A percentile compares a stretch with the other conserved stretches of the same genome.
Conservation (phyloP, 2,329 filamentous ascomycete species). For the Aaosphaeria pasadenensis region DNA sequence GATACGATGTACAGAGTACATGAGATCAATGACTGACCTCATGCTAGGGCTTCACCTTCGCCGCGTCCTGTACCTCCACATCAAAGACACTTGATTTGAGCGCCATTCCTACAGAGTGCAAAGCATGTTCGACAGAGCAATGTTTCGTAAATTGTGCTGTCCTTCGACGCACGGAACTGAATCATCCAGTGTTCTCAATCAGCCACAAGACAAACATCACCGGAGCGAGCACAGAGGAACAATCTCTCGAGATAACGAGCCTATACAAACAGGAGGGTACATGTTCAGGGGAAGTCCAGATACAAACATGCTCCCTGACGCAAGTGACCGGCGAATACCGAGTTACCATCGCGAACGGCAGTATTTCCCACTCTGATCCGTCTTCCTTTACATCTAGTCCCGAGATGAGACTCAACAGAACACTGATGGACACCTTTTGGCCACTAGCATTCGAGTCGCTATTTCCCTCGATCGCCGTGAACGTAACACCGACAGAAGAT, state of each 20-base stretch:
- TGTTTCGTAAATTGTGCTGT: slow-evolving; percentile 5
- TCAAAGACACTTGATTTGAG: slow-evolving; percentile 5
- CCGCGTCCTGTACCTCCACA: slow-evolving; percentile 5
- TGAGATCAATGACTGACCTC: neutral
- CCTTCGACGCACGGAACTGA: slow-evolving; percentile 2
- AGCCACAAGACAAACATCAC: slow-evolving; percentile 2
- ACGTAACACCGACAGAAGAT: slow-evolving; percentile 7
- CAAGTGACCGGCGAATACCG: slow-evolving; percentile 6
- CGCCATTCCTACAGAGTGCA: slow-evolving; percentile 6
- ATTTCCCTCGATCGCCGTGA: slow-evolving; percentile 10
- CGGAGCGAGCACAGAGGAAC: neutral
- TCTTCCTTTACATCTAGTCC: too few relatives aligned
- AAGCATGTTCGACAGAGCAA: slow-evolving; percentile 4
- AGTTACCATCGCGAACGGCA: slow-evolving; percentile 10
- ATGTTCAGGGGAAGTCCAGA: slow-evolving; percentile 9
- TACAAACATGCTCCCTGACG: slow-evolving; percentile 8
- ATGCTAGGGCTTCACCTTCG: slow-evolving; percentile 10
- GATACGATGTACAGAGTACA: neutral
- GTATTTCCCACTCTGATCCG: slow-evolving; percentile 1
- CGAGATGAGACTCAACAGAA: neutral
- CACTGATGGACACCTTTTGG: slow-evolving; percentile 10
- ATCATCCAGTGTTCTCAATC: slow-evolving; percentile 11
- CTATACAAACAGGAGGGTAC: slow-evolving; percentile 8
- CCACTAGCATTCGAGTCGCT: slow-evolving; percentile 9
- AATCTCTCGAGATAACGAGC: slow-evolving; percentile 6